A percentile compares a stretch with the other conserved stretches of the same genome.
phyloP scores from a whole-genome alignment of 2,329 filamentous ascomycete genomes.

The Venturia effusa region DNA sequence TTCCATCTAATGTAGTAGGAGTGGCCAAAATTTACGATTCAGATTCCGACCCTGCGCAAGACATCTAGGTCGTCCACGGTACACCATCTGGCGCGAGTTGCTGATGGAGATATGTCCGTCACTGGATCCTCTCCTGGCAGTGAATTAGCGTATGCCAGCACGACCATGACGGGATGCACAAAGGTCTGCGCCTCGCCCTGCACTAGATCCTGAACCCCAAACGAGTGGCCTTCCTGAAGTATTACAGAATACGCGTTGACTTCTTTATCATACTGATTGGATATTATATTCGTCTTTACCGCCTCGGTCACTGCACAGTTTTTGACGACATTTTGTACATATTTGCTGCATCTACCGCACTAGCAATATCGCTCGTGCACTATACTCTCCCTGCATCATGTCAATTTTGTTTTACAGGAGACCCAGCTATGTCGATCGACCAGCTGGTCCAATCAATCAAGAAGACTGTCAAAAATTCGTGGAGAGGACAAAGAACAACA shows the following conservation, averaged over 20 bases:
- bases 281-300: background rate
- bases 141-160: background rate
- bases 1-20: background rate
- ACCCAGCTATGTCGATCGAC: conserved; percentile 12
- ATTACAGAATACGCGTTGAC: background rate
- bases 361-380: background rate
- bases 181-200: background rate
- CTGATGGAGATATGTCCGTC: background rate
- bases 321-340: background rate
- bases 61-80: background rate
- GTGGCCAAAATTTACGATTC: background rate
- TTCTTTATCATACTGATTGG: background rate
- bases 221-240: background rate
- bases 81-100: background rate
- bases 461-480: conserved; percentile 14
- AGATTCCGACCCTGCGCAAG: background rate
- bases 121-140: background rate
- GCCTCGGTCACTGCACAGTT: background rate
- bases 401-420: conserved; percentile 15
- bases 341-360: background rate
- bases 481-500: conserved; percentile 11
- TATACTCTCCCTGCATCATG: conserved; percentile 7
- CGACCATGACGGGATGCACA: background rate
- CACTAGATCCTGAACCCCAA: background rate
- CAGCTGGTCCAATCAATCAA: conserved; percentile 11